These are phyloP conservation scores for Trametes cingulata DNA, from an alignment of 768 basidiomycete genomes.

Conservation along the genomic window DNA sequence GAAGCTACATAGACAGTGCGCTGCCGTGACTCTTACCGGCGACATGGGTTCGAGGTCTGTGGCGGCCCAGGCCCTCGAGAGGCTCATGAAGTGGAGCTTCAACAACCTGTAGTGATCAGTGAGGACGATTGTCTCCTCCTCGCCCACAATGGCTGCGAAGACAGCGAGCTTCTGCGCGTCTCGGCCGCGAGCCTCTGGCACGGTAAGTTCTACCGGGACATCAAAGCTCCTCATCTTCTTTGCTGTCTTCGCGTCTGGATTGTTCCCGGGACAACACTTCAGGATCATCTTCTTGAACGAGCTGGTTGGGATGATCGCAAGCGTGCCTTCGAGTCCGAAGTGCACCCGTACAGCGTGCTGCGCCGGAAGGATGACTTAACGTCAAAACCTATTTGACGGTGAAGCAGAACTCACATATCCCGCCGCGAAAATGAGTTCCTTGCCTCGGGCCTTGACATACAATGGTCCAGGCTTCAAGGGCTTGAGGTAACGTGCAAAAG, in stretches of 20 bases:
- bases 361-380: too few species aligned
- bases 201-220: background rate
- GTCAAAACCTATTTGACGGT: too few species aligned
- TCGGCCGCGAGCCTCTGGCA: background rate
- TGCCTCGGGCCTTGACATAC: too few species aligned
- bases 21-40: background rate
- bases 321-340: background rate
- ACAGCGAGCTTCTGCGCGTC: background rate
- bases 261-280: background rate
- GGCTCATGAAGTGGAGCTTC: background rate
- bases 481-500: too few species aligned
- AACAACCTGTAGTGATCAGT: background rate
- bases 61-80: background rate
- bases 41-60: background rate
- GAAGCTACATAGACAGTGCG: too few species aligned
- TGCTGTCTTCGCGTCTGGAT: background rate
- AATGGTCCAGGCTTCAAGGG: too few species aligned
- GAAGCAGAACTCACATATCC: too few species aligned
- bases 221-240: background rate
- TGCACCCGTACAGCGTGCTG: background rate
- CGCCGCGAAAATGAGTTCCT: too few species aligned
- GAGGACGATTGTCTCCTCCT: background rate
- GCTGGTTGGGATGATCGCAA: background rate
- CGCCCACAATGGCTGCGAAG: background rate
- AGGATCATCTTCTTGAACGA: background rate